Conservation (phyloP, 2,329 filamentous ascomycete genomes). For the Ambrosiella xylebori region DNA sequence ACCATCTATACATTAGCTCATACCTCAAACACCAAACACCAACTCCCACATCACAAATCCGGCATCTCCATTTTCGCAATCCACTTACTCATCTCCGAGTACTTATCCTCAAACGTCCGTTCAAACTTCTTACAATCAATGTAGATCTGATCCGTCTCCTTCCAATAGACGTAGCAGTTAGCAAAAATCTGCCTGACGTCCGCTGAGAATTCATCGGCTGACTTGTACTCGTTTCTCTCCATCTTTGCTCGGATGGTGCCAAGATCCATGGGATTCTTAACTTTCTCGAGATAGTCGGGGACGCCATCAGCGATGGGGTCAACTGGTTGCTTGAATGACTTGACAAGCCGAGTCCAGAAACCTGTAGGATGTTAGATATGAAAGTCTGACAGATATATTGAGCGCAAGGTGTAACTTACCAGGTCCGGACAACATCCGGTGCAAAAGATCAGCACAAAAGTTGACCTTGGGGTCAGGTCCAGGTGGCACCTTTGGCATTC, state of each 20-base stretch:
- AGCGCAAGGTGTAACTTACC: conserved; percentile 23
- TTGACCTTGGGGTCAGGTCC: conserved; percentile 26
- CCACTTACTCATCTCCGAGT: conserved; percentile 41
- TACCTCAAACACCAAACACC: not conserved
- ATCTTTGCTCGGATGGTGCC: conserved; percentile 43
- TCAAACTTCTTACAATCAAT: conserved; percentile 38
- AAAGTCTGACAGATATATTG: not conserved
- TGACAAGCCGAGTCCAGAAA: conserved; percentile 49
- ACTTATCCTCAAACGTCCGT: conserved; percentile 42
- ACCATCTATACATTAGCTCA: not conserved
- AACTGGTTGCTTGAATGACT: conserved; percentile 43
- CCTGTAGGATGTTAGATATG: conserved; percentile 23
- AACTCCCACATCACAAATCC: not conserved
- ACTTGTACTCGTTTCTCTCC: conserved; percentile 33
- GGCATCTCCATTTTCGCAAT: conserved; percentile 30
- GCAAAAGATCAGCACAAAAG: conserved; percentile 40
- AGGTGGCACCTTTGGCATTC: conserved; percentile 8
- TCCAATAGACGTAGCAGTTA: conserved; percentile 50
- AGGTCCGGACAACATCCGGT: conserved; percentile 44
- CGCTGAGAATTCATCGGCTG: conserved; percentile 34
- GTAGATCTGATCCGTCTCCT: conserved; percentile 36
- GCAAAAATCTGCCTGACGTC: conserved; percentile 46
- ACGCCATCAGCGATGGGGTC: conserved; percentile 38
- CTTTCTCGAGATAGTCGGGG: conserved; percentile 43
- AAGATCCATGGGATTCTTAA: conserved; percentile 46